Evolutionary conservation across 2,329 filamentous ascomycete genomes (phyloP), one percentile per base, ranked within the genome.

Genomic region (Cytospora paraplurivora): DNA sequence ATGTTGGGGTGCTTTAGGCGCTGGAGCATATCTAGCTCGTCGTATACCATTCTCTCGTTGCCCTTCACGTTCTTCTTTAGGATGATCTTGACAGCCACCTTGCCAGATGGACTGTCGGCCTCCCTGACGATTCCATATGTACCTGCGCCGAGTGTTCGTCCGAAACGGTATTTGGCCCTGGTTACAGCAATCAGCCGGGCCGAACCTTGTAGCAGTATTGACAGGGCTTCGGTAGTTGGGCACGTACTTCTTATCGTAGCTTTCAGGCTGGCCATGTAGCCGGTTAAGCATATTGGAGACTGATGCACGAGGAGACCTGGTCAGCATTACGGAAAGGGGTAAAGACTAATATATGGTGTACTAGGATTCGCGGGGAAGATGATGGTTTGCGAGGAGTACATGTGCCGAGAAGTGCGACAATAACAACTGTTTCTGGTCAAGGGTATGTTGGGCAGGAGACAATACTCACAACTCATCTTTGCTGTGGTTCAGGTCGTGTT

Each of bases 31-130:
- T 93, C 86, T 71, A 99, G 84, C 81, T 99, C 95, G 76, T 99
- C 95, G 76, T 96, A 95, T 49, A 99, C 95, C 95, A 99, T 99
- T 76, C 90, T 88, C 82, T 99, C 95, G 72, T 98, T 98, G 68
- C 93, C 94, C 76, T 93, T 96, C 75, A 99, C 94, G 78, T 97
- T 98, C 82, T 97, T 97, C 86, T 99, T 99, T 73, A 98, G 82
- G 77, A 99, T 99, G 76, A 99, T 98, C 84, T 99, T 99, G 78
- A 99, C 86, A 49, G 95, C 95, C 66, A 96, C 93, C 82, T 97
- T 86, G 76, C 92, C 92, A 21, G 85, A 84, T 50, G 89, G 87
- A 70, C 91, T 86, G 67, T 97, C 93, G 66, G 95, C 95, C 79
- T 99, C 95, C 71, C 95, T 88, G 72, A 99, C 95, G 73, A 99